phyloP scores from a whole-genome alignment of 2,329 filamentous ascomycete species.

The Sporothrix euskadiensis region DNA sequence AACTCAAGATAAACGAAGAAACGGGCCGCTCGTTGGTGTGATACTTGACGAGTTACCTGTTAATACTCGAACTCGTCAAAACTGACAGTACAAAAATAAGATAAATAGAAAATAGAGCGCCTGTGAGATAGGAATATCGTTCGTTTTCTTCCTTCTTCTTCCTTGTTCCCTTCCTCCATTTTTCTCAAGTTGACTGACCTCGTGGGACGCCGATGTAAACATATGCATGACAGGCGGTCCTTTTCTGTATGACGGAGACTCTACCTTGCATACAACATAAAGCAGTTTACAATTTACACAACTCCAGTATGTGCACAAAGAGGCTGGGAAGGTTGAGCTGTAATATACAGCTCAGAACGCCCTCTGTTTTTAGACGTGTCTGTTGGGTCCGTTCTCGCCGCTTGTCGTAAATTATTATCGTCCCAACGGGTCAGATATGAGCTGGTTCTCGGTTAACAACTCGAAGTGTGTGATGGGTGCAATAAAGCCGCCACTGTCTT shows the following conservation, averaged over 20 bases:
- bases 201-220: slow-evolving; percentile 18
- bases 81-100: too few relatives aligned
- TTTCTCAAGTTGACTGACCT: slow-evolving; percentile 17
- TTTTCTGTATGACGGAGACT: slow-evolving; percentile 2
- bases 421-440: not conserved
- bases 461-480: not conserved
- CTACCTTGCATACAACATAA: not conserved
- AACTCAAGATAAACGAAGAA: not conserved
- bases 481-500: not conserved
- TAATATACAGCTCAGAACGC: too few relatives aligned
- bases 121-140: slow-evolving; percentile 7
- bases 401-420: not conserved
- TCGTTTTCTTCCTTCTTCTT: not conserved
- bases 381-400: slow-evolving; percentile 1
- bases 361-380: not conserved
- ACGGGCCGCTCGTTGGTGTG: not conserved
- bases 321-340: not conserved
- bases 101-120: not conserved
- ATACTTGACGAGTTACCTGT: not conserved
- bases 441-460: not conserved
- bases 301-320: not conserved
- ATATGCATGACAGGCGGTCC: not conserved
- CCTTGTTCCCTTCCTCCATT: not conserved
- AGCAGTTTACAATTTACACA: not conserved
- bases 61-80: not conserved